phyloP scores from a whole-genome alignment of 2,329 filamentous ascomycete genomes.

The Clonostachys sp. region DNA sequence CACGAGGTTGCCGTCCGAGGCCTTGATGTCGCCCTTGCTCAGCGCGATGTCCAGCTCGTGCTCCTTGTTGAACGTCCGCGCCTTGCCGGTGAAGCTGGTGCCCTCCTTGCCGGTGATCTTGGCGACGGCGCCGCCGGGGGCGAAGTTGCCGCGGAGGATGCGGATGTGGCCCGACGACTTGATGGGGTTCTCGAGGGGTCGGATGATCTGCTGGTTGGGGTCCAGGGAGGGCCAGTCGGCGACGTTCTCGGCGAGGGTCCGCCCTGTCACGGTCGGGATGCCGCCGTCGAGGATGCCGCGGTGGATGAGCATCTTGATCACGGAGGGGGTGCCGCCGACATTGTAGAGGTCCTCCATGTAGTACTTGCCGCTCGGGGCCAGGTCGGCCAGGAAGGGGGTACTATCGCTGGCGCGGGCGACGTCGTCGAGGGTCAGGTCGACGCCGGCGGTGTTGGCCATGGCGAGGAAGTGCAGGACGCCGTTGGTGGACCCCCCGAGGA shows the following conservation, averaged over 20 bases:
- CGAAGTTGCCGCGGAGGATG: slow-evolving; percentile 82
- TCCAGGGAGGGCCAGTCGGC: slow-evolving; percentile 71
- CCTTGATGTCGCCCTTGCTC: slow-evolving; percentile 55
- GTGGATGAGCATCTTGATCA: slow-evolving; percentile 81
- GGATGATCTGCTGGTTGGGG: slow-evolving; percentile 80
- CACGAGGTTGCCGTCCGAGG: slow-evolving; percentile 69
- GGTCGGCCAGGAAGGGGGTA: slow-evolving; percentile 80
- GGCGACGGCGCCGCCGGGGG: slow-evolving; percentile 83
- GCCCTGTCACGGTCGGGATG: slow-evolving; percentile 79
- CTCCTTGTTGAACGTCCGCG: slow-evolving; percentile 84
- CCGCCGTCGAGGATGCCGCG: slow-evolving; percentile 70
- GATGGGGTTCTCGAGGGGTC: slow-evolving; percentile 69
- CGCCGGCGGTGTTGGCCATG: slow-evolving; percentile 81
- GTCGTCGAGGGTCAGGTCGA: slow-evolving; percentile 74
- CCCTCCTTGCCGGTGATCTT: slow-evolving; percentile 98
- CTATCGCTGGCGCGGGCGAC: slow-evolving; percentile 77
- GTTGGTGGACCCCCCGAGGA: slow-evolving; percentile 86
- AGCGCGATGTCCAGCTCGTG: slow-evolving; percentile 72
- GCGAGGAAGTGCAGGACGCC: slow-evolving; percentile 85
- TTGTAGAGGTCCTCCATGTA: slow-evolving; percentile 86
- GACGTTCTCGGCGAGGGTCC: slow-evolving; percentile 79
- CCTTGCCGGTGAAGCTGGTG: slow-evolving; percentile 72
- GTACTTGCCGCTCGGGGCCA: slow-evolving; percentile 79
- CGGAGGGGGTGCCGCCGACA: slow-evolving; percentile 78
- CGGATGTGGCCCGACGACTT: slow-evolving; percentile 84